Evolutionary conservation across 192 early-diverging fungal genomes (phyloP), one percentile per base, ranked within the genome.

Genomic region (Ambispora gerdemannii): DNA sequence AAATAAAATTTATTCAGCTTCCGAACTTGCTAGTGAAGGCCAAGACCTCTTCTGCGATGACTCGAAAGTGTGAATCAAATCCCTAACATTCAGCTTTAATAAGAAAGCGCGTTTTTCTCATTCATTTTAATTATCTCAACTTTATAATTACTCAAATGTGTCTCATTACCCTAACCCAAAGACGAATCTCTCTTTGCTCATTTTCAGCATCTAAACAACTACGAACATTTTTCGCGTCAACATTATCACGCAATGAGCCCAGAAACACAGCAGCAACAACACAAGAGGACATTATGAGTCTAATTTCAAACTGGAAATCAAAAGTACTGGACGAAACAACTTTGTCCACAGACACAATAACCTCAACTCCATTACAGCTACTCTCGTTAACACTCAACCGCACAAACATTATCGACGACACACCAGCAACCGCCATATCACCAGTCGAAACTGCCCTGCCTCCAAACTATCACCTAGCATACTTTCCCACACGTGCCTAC

Each of bases 401-500:
- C 19, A 66, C 47, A 51, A 27, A 49, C 30, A 50, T 66, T 30
- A 50, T 28, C 2, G 20, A 47, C 32, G 34, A 51, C 47, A 27
- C 50, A 11, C 52, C 53, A 3, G 22, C 50, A 20, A 58, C 34
- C 8, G 22, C 53, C 20, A 6, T 56, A 33, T 52, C 55, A 31
- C 53, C 67, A 0, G 4, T 72, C 3, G 82, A 77, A 3, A 73
- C 87, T 0, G 51, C 73, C 4, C 58, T 95, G 10, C 91, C 90
- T 6, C 87, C 90, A 10, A 87, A 81, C 6, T 93, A 83, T 63
- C 93, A 96, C 71, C 77, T 93, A 35, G 82, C 82, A 8, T 90
- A 91, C 69, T 96, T 96, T 64, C 90, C 92, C 3, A 87, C 90
- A n/a, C 80, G 83, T 27, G 77, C 82, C 17, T 78, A 81, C 17